Evolutionary conservation across 768 basidiomycete species (phyloP), one percentile per base, ranked within the genome.

Genomic region (Pulveroboletus sp.): DNA sequence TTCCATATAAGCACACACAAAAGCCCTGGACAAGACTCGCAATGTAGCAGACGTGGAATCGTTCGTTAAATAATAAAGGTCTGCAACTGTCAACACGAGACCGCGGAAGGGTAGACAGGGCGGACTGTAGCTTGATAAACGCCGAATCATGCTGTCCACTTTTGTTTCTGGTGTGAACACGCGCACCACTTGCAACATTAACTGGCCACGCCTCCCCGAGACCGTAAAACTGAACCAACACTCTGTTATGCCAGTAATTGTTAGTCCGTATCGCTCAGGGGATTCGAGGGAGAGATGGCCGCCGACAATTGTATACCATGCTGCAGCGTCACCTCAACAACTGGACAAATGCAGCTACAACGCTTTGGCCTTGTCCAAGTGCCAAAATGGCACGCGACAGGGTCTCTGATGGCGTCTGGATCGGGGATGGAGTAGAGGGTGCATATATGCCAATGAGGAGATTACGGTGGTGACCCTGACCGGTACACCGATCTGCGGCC

Each of bases 1-100:
- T 7, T 14, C 10, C 8, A 0, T 21, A 21, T 21, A 21, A 21
- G 4, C 21, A 21, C 14, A 8, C 13, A 27, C 11, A 42, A 18
- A 45, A 17, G 11, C 8, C 45, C 28, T 32, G 26, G 15, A 39
- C 2, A 6, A 45, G 33, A 61, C 71, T 48, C 43, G 72, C 73
- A 70, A 68, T 50, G 73, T 71, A 5, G 64, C 53, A 13, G 71
- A 74, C 1, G 70, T 24, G 0, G 69, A 63, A 35, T 64, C 51
- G 17, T 69, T 61, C 2, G 61, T 57, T 15, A 76, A 63, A 51
- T 72, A 72, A 28, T 62, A 65, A 54, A 63, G 75, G 57, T 71
- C 75, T 75, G 48, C 4, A 31, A 9, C 14, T n/a, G n/a, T n/a
- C n/a, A n/a, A n/a, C n/a, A n/a, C n/a, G n/a, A n/a, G n/a, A n/a